Conservation (phyloP, 805 yeast species). For the Ascoidea tarda region DNA sequence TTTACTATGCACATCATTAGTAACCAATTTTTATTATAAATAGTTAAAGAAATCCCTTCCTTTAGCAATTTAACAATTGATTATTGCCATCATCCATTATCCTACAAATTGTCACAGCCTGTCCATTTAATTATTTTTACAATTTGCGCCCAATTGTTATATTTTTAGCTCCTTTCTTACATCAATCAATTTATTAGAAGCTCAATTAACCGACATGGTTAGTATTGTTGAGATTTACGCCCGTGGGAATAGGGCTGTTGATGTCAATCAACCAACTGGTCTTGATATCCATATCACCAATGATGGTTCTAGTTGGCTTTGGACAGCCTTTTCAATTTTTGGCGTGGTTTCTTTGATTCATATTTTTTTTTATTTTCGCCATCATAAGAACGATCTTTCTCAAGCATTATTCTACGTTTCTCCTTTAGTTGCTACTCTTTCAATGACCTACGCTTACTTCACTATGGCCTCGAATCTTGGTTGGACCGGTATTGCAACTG, state of each 20-base stretch:
- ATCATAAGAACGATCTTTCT: constrained; percentile 6
- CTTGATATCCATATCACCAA: constrained; percentile 19
- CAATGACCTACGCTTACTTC: constrained; percentile 25
- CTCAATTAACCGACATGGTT: too few species aligned
- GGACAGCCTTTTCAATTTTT: constrained; percentile 25
- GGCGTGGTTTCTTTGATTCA: constrained; percentile 11
- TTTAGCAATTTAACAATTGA: too few species aligned
- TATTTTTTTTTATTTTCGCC: not conserved
- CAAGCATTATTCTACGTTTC: constrained; percentile 16
- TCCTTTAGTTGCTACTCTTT: constrained; percentile 22
- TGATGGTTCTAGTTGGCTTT: constrained; percentile 28
- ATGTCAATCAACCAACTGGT: constrained; percentile 17
- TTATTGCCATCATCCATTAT: too few species aligned
- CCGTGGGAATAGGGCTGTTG: constrained; percentile 19
- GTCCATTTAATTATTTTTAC: too few species aligned
- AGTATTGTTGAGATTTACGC: not conserved
- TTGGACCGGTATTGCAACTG: constrained; percentile 24
- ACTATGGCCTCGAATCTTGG: constrained; percentile 34
- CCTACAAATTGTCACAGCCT: too few species aligned
- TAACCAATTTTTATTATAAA: too few species aligned
- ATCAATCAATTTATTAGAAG: too few species aligned
- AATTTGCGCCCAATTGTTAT: too few species aligned
- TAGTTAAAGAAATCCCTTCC: too few species aligned
- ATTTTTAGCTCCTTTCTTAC: too few species aligned
- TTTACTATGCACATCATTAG: too few species aligned